Conservation (phyloP, 2,329 filamentous ascomycete genomes). For the Zarea fungicola region DNA sequence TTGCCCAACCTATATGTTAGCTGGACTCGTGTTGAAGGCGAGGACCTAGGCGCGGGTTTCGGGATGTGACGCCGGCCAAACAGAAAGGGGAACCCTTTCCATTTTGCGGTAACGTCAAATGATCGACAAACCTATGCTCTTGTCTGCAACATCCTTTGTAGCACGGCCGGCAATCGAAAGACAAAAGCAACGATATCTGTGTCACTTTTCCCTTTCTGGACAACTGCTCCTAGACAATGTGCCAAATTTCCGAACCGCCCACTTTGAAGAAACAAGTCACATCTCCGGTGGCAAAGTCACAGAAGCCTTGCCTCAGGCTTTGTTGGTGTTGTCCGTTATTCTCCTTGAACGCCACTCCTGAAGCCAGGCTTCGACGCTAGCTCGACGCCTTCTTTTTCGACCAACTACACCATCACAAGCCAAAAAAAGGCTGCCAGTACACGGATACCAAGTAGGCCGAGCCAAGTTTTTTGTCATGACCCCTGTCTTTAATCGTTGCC, state of each 20-base stretch:
- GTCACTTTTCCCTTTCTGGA: too few relatives aligned
- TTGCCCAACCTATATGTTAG: too few relatives aligned
- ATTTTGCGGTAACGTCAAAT: neutral
- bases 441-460: neutral
- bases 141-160: neutral
- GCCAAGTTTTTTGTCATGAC: neutral
- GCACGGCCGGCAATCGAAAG: neutral
- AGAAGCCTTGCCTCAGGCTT: neutral
- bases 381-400: neutral
- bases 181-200: too few relatives aligned
- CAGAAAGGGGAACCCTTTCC: neutral
- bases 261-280: too few relatives aligned
- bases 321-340: too few relatives aligned
- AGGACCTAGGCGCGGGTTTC: neutral
- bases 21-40: too few relatives aligned
- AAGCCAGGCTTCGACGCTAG: neutral
- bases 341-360: conserved; percentile 7
- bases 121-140: neutral
- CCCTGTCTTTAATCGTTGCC: conserved; percentile 1
- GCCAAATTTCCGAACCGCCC: too few relatives aligned
- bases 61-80: neutral
- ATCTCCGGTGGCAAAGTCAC: too few relatives aligned
- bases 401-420: conserved; percentile 1
- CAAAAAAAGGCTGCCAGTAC: neutral
- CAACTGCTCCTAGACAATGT: too few relatives aligned